Evolutionary conservation across 148 eudicot genomes (phyloP).

Genomic region (Arctostaphylos glauca): DNA sequence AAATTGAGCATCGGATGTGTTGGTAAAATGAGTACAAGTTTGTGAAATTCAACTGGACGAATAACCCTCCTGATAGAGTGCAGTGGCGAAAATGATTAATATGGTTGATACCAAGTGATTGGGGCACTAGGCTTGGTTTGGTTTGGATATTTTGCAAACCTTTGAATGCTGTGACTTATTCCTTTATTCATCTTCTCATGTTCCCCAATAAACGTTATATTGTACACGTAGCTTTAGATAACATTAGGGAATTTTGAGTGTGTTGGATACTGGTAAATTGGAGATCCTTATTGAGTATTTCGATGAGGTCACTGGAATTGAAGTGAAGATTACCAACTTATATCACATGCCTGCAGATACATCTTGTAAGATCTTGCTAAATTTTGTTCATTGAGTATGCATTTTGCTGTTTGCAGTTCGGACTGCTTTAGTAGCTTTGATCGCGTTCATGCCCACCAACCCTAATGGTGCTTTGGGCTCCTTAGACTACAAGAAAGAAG

Average conservation of each 20-base stretch:
- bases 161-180: not conserved
- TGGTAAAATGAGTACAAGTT: not conserved
- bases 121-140: not conserved
- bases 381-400: not conserved
- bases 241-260: not conserved
- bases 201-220: not conserved
- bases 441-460: conserved; percentile 97
- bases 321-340: not conserved
- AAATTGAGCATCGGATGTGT: not conserved
- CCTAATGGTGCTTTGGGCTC: conserved; percentile 99
- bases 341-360: not conserved
- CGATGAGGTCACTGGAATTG: not conserved
- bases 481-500: conserved; percentile 84
- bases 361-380: too few relatives aligned
- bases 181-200: not conserved
- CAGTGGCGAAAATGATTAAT: not conserved
- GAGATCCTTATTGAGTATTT: not conserved
- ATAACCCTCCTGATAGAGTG: not conserved
- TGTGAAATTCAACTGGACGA: not conserved
- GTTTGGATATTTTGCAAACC: not conserved
- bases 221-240: not conserved
- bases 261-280: not conserved
- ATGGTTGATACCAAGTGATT: not conserved
- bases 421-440: conserved; percentile 90
- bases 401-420: conserved; percentile 55